These are phyloP conservation scores for Rhizophagus prolifer DNA, from an alignment of 192 early-diverging fungal genomes.

Conservation along the genomic window DNA sequence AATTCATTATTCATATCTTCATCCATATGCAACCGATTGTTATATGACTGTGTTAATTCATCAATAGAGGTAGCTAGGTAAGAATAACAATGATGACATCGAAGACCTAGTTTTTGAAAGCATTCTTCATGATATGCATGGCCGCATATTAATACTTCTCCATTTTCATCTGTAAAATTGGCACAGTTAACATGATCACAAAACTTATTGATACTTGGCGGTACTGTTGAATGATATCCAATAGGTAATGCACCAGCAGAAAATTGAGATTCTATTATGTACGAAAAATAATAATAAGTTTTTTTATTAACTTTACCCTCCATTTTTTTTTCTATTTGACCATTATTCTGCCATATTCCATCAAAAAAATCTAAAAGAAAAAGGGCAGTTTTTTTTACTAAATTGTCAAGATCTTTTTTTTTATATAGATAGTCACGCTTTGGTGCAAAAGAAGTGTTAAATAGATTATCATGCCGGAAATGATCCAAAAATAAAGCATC, in stretches of 20 bases:
- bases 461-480: background rate
- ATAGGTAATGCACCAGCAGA: background rate
- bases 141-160: slow-evolving; percentile 2
- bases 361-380: slow-evolving; percentile 22
- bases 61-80: background rate
- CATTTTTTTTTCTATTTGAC: slow-evolving; percentile 1
- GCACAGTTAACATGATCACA: background rate
- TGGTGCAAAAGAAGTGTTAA: background rate
- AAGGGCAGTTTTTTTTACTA: background rate
- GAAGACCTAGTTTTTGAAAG: background rate
- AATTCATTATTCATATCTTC: background rate
- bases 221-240: background rate
- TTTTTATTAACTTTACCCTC: background rate
- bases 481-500: slow-evolving; percentile 9
- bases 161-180: background rate
- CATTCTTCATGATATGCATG: slow-evolving; percentile 8
- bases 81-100: slow-evolving; percentile 1
- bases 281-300: background rate
- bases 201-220: background rate
- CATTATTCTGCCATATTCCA: background rate
- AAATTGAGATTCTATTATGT: background rate
- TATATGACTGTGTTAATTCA: background rate
- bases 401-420: slow-evolving; percentile 17
- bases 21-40: background rate
- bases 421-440: slow-evolving; percentile 5